Conservation (phyloP, 2,329 filamentous ascomycete genomes). For the Chaetomium sp. region DNA sequence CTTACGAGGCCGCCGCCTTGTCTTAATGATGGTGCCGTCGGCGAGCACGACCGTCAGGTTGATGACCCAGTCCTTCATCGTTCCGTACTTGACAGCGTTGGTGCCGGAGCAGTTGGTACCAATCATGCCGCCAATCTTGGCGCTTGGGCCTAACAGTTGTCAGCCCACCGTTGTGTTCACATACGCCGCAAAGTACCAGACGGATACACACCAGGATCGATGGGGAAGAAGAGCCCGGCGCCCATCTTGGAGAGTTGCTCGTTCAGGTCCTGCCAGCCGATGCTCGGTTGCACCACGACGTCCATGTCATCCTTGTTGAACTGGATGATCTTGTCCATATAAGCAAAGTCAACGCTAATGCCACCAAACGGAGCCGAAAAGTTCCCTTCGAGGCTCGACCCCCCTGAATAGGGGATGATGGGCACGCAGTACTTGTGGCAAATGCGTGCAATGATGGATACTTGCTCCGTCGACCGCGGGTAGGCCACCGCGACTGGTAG, state of each 20-base stretch:
- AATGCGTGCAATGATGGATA: slow-evolving; percentile 62
- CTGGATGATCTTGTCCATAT: slow-evolving; percentile 80
- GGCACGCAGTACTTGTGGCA: slow-evolving; percentile 80
- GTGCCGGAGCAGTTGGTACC: slow-evolving; percentile 78
- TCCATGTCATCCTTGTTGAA: slow-evolving; percentile 90
- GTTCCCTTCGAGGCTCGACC: slow-evolving; percentile 84
- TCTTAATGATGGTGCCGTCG: slow-evolving; percentile 79
- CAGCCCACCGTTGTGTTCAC: slow-evolving; percentile 9
- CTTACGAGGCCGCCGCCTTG: slow-evolving; percentile 74
- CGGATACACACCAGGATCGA: slow-evolving; percentile 68
- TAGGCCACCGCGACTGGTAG: slow-evolving; percentile 67
- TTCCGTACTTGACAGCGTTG: slow-evolving; percentile 78
- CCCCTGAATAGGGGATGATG: slow-evolving; percentile 84
- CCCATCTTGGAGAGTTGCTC: slow-evolving; percentile 66
- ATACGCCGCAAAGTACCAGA: slow-evolving; percentile 8
- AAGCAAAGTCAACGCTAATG: slow-evolving; percentile 84
- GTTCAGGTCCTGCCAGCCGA: slow-evolving; percentile 92
- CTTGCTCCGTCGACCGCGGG: slow-evolving; percentile 62
- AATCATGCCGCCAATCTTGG: slow-evolving; percentile 82
- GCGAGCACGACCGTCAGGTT: slow-evolving; percentile 80
- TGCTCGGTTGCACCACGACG: slow-evolving; percentile 84
- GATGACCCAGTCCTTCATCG: slow-evolving; percentile 87
- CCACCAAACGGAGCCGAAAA: slow-evolving; percentile 86
- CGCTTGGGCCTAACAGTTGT: slow-evolving; percentile 55
- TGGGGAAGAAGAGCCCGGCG: slow-evolving; percentile 83